These are phyloP conservation scores for Emmonsiellopsis sp. DNA, from an alignment of 2,329 filamentous ascomycete species.

Conservation along the genomic window DNA sequence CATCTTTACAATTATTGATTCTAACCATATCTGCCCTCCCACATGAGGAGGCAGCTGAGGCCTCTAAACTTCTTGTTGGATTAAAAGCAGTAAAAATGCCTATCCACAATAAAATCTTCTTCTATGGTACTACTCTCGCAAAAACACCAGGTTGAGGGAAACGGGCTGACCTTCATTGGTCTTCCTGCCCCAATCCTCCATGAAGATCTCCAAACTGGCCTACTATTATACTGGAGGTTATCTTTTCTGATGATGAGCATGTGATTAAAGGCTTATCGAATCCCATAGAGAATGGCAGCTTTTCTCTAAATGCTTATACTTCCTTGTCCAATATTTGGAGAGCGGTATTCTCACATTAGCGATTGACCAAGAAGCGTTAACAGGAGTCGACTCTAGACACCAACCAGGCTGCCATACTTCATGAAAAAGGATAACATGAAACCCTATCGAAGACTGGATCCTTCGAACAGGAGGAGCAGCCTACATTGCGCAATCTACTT, in stretches of 20 bases:
- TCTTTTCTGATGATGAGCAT: neutral
- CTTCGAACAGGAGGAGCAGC: too few species aligned
- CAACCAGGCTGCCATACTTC: too few species aligned
- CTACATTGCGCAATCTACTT: too few species aligned
- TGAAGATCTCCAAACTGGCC: neutral
- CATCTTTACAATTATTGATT: slow-evolving; percentile 1
- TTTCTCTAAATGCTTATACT: too few species aligned
- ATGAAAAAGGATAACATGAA: too few species aligned
- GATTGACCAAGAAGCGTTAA: too few species aligned
- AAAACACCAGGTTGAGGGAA: neutral
- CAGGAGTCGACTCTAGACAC: too few species aligned
- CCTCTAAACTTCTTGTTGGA: neutral
- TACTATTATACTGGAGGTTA: slow-evolving; percentile 1
- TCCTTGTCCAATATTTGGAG: too few species aligned
- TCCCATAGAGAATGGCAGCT: too few species aligned
- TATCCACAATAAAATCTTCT: neutral
- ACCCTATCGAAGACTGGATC: too few species aligned
- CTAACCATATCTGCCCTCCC: neutral
- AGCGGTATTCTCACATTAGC: too few species aligned
- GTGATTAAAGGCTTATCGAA: too few species aligned
- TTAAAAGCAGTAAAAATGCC: neutral
- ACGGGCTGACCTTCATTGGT: neutral
- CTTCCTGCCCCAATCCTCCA: neutral
- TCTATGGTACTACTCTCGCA: neutral
- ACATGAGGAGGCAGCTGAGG: neutral